These are phyloP conservation scores for Zoysia pacifica DNA, from an alignment of 176 grass and related monocot genomes.

Conservation along the genomic window DNA sequence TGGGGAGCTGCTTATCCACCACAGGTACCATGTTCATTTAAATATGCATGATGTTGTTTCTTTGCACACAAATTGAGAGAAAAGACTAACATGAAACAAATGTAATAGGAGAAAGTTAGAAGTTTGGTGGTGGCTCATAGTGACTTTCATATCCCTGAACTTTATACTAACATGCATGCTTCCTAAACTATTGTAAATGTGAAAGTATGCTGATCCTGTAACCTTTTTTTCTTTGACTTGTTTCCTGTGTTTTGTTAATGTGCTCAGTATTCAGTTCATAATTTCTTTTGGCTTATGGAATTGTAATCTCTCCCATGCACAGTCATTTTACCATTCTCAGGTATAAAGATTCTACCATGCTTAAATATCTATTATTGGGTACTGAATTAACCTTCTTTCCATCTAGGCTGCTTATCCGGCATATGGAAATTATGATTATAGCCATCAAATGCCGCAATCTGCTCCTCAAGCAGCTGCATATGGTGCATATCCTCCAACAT, in stretches of 20 bases:
- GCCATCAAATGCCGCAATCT: constrained; percentile 59
- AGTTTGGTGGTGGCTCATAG: not conserved
- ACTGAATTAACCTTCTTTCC: not conserved
- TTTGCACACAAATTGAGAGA: not conserved
- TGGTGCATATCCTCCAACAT: constrained; percentile 68
- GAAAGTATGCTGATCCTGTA: not conserved
- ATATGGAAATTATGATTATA: constrained; percentile 70
- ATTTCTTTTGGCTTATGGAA: not conserved
- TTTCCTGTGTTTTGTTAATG: too few species aligned
- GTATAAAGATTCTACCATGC: not conserved
- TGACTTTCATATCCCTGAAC: not conserved
- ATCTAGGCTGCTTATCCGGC: constrained; percentile 61
- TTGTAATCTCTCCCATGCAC: not conserved
- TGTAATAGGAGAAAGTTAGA: not conserved
- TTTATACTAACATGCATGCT: not conserved
- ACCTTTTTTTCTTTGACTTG: not conserved
- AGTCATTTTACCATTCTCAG: not conserved
- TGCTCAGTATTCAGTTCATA: not conserved
- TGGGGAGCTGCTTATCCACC: constrained; percentile 70
- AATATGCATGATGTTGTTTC: not conserved
- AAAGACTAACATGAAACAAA: not conserved
- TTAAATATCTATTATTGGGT: constrained; percentile 17
- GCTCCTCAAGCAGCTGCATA: constrained; percentile 70
- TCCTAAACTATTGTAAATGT: not conserved
- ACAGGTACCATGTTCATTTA: constrained; percentile 39